Base-by-base conservation (phyloP, 257 asterid species). In the Misopates orontium region DNA sequence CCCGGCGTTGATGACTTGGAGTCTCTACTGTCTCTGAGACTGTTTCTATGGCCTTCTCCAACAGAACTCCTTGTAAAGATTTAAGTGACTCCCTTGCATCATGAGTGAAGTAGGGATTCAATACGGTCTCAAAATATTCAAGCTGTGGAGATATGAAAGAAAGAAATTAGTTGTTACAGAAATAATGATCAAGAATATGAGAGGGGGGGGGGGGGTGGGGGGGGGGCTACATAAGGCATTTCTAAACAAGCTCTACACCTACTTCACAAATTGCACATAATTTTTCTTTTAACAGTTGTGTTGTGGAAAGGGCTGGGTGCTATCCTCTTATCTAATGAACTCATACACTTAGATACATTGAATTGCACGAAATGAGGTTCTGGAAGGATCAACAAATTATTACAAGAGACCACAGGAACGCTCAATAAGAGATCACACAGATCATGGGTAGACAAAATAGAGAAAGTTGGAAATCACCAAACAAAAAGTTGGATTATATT, bases 41-140 rank as follows among this genome's bases (percentile, higher is more conserved):
- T 22, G 88, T 82, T 80, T 94, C 99, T 20, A 87, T 80, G 4
- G 97, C 93, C 72, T 83, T 90, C 71, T 94, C 99, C 79, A 94
- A 73, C 51, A 94, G 74, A 64, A 76, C 92, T 61, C 97, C 97
- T 88, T 94, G 99, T 61, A 94, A 78, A 47, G 95, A 83, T 83
- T 90, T 94, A 12, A 93, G 86, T 66, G 97, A 84, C 17, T 86
- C 95, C 77, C 99, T 85, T 71, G 99, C 99, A 70, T 87, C 99
- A 67, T 81, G 84, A 15, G 98, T 85, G 79, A 94, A 90, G 78
- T 87, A 94, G 16, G 96, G 95, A 79, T 88, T 94, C 87, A 94
- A 77, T 70, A 94, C 80, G 39, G 99, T 94, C 90, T 94, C 99
- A 14, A 86, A 90, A 78, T 94, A 94, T 66, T 94, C 99, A 41